A percentile compares a stretch with the other conserved stretches of the same genome.
phyloP scores from a whole-genome alignment of 305 asterid species.

The Solanum aculeatissimum region DNA sequence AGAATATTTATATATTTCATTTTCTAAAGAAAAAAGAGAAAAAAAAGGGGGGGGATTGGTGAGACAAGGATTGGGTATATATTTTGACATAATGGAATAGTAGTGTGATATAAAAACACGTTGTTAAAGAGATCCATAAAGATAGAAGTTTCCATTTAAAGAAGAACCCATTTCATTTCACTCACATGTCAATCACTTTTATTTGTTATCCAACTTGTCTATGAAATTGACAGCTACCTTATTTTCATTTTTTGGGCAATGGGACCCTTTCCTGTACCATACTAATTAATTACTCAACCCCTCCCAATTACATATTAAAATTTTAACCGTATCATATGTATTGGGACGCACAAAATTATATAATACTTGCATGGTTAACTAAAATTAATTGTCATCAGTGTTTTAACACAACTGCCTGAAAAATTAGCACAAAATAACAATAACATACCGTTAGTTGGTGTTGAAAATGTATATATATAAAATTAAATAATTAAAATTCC shows the following conservation, averaged over 20 bases:
- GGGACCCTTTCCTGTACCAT: background rate
- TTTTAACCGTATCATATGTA: too few relatives aligned
- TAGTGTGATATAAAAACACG: background rate
- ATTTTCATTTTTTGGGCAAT: constrained; percentile 6
- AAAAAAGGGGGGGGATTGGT: background rate
- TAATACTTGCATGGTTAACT: background rate
- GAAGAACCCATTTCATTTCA: constrained; percentile 31
- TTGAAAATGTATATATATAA: too few relatives aligned
- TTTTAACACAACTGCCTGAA: background rate
- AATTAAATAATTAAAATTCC: too few relatives aligned
- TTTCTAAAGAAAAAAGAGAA: background rate
- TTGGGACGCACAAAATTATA: background rate
- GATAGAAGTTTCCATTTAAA: constrained; percentile 2
- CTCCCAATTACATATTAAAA: background rate
- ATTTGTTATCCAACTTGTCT: constrained; percentile 28
- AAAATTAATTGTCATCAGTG: background rate
- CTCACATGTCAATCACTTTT: constrained; percentile 42
- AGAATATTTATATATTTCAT: background rate
- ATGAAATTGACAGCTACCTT: constrained; percentile 50
- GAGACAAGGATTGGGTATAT: background rate
- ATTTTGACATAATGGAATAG: background rate
- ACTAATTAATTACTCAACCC: background rate
- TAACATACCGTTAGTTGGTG: too few relatives aligned
- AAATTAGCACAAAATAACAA: too few relatives aligned
- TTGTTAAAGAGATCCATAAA: background rate